Conservation (phyloP, 2,329 filamentous ascomycete species). For the Tetracladium maxilliforme region DNA sequence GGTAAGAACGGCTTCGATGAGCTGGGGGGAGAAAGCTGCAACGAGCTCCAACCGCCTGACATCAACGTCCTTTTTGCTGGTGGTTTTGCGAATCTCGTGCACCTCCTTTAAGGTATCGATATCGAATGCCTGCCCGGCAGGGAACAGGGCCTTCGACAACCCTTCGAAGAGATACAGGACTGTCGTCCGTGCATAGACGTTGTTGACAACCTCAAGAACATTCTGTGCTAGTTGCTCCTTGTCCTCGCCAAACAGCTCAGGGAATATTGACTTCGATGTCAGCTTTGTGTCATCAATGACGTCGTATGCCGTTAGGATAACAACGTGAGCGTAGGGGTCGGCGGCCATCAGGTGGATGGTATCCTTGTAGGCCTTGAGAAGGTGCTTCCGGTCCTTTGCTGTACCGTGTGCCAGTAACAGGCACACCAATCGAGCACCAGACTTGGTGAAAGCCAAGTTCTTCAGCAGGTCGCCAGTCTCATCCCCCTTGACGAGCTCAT, state of each 20-base stretch:
- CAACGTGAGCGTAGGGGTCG: conserved; percentile 62
- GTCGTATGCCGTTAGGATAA: conserved; percentile 78
- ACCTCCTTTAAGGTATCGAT: conserved; percentile 63
- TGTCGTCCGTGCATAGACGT: conserved; percentile 48
- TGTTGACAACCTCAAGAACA: conserved; percentile 47
- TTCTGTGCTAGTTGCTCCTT: conserved; percentile 47
- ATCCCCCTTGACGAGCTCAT: conserved; percentile 83
- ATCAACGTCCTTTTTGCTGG: conserved; percentile 84
- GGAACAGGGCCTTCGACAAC: conserved; percentile 44
- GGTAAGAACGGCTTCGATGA: conserved; percentile 59
- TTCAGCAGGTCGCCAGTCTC: conserved; percentile 82
- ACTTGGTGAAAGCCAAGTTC: conserved; percentile 91
- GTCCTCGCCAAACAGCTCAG: conserved; percentile 68
- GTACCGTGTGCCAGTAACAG: conserved; percentile 70
- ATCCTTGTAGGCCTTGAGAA: conserved; percentile 82
- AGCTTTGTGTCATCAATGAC: conserved; percentile 90
- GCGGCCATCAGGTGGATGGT: conserved; percentile 74
- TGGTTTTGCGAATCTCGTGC: conserved; percentile 63
- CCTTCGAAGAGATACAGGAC: conserved; percentile 73
- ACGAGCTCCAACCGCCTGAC: conserved; percentile 63
- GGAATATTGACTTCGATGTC: conserved; percentile 70
- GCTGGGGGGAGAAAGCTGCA: conserved; percentile 54
- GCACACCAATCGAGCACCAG: conserved; percentile 69
- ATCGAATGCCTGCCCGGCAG: conserved; percentile 46
- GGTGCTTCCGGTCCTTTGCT: conserved; percentile 84